Percentiles rank a stretch among this genome's conserved stretches.
Evolutionary conservation across 331 rosid genomes (phyloP).

Genomic region (Malus hybrid): DNA sequence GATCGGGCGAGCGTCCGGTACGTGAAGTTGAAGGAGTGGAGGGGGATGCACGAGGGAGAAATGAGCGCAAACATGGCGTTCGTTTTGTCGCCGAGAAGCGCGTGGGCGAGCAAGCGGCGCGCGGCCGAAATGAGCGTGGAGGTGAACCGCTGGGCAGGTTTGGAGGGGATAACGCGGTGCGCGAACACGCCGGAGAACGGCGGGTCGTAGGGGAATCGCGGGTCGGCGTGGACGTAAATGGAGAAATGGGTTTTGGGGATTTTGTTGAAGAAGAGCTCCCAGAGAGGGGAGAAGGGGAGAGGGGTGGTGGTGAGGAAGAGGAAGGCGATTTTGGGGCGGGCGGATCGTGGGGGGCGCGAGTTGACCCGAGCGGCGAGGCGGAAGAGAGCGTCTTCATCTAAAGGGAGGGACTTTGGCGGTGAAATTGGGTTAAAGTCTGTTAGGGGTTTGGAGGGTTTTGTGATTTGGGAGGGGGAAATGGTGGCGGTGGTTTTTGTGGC

Average conservation of each 20-base stretch:
- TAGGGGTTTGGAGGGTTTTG: background rate
- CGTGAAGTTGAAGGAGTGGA: slow-evolving; percentile 59
- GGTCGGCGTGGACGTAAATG: slow-evolving; percentile 69
- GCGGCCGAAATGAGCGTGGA: slow-evolving; percentile 40
- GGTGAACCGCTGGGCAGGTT: slow-evolving; percentile 26
- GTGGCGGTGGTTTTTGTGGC: background rate
- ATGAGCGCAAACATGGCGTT: slow-evolving; percentile 47
- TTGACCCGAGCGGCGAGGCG: slow-evolving; percentile 30
- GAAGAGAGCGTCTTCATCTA: slow-evolving; percentile 32
- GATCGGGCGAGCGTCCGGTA: slow-evolving; percentile 30
- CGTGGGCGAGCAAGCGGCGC: slow-evolving; percentile 49
- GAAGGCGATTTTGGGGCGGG: slow-evolving; percentile 43
- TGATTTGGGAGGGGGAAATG: background rate
- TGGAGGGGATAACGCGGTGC: slow-evolving; percentile 35
- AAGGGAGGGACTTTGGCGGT: background rate
- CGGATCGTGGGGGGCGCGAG: slow-evolving; percentile 20
- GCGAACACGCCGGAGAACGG: slow-evolving; percentile 44
- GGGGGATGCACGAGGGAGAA: slow-evolving; percentile 48
- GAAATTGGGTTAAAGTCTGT: background rate
- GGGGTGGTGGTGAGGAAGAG: slow-evolving; percentile 56
- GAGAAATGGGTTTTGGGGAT: slow-evolving; percentile 35
- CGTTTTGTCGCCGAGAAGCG: slow-evolving; percentile 37
- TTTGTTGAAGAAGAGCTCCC: slow-evolving; percentile 47
- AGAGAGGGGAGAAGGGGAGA: slow-evolving; percentile 58
- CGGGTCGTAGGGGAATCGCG: slow-evolving; percentile 19